phyloP scores from a whole-genome alignment of 1,284 basidiomycete genomes.

The Sanguinoderma infundibulare region DNA sequence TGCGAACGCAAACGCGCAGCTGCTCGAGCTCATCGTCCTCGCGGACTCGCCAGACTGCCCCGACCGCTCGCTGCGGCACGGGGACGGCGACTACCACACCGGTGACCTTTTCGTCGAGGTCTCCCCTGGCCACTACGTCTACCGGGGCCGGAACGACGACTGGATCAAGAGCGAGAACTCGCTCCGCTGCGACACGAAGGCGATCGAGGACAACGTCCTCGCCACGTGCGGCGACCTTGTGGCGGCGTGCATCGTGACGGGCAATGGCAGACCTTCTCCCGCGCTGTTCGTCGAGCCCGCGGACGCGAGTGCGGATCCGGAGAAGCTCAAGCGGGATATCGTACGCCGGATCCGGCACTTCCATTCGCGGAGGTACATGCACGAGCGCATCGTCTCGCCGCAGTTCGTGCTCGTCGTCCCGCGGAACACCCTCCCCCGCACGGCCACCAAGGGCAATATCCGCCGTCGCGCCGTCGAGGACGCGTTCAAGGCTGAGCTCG shows the following conservation, averaged over 20 bases:
- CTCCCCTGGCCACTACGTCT: constrained; percentile 56
- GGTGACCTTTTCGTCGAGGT: constrained; percentile 74
- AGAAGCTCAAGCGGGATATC: constrained; percentile 64
- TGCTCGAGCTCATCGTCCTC: constrained; percentile 69
- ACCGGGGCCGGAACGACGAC: constrained; percentile 73
- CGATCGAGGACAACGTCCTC: constrained; percentile 73
- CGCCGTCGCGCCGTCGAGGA: constrained; percentile 68
- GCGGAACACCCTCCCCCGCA: constrained; percentile 59
- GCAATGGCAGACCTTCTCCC: constrained; percentile 66
- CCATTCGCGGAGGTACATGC: constrained; percentile 66
- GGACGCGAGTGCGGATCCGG: constrained; percentile 47
- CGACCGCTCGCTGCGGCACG: constrained; percentile 54
- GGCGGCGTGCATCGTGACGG: constrained; percentile 67
- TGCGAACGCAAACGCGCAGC: constrained; percentile 51
- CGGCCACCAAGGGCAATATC: constrained; percentile 72
- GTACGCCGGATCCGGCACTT: constrained; percentile 67
- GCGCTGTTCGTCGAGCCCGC: constrained; percentile 67
- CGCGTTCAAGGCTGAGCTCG: constrained; percentile 53
- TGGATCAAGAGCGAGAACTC: constrained; percentile 82
- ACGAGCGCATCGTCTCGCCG: constrained; percentile 63
- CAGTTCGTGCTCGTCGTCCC: constrained; percentile 62
- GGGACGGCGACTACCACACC: constrained; percentile 73
- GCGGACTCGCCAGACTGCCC: constrained; percentile 71
- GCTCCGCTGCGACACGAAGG: constrained; percentile 74
- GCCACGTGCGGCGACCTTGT: constrained; percentile 58